A percentile compares a stretch with the other conserved stretches of the same genome.
Conservation (phyloP, 345 rosid species). For the Rhizophora mangle region DNA sequence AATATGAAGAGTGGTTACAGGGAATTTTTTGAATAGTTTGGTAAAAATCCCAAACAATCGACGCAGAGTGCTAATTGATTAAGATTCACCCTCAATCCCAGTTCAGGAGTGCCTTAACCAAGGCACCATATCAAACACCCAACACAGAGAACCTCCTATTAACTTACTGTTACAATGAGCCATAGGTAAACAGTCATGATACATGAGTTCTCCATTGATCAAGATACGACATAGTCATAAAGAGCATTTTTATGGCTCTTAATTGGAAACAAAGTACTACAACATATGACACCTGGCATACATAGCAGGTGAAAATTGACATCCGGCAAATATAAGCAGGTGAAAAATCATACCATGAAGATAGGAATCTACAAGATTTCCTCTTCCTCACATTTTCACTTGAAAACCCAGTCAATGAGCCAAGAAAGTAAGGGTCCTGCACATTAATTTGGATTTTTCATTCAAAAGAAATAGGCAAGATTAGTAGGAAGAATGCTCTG, state of each 20-base stretch:
- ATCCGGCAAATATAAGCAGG: not conserved
- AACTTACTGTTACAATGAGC: not conserved
- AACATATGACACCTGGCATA: not conserved
- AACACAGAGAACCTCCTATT: not conserved
- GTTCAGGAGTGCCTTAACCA: too few relatives aligned
- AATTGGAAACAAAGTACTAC: not conserved
- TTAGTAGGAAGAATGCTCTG: not conserved
- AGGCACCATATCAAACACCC: not conserved
- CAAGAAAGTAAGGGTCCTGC: constrained; percentile 3
- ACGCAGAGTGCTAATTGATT: too few relatives aligned
- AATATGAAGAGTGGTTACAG: too few relatives aligned
- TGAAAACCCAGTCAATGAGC: constrained; percentile 4
- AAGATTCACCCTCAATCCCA: too few relatives aligned
- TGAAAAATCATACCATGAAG: not conserved
- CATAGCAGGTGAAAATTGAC: not conserved
- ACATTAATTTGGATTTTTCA: constrained; percentile 4
- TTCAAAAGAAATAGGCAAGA: constrained; percentile 3
- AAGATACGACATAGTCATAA: not conserved
- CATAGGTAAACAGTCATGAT: not conserved
- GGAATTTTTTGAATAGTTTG: too few relatives aligned
- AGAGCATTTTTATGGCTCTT: not conserved
- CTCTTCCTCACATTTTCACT: not conserved
- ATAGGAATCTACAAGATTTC: not conserved
- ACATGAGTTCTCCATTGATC: not conserved
- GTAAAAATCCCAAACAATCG: too few relatives aligned